Base-by-base conservation (phyloP, 2,329 filamentous ascomycete species). In the Talaromyces sp. region DNA sequence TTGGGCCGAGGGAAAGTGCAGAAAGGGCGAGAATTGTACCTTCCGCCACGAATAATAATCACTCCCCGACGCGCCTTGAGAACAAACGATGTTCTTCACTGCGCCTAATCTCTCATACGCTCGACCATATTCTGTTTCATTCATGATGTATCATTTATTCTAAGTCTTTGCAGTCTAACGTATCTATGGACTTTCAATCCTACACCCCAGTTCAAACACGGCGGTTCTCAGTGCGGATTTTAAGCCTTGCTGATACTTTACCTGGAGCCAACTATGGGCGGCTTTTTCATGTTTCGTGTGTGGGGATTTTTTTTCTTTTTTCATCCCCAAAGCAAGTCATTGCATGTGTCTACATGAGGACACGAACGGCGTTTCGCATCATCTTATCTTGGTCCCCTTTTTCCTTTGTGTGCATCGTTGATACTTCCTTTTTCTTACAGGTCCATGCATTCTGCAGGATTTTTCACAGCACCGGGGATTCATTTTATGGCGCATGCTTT, bases 1-100 rank as follows among this genome's bases (percentile, higher is more conserved):
- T 65, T 84, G 76, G 76, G 70, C 77, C 32, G 75, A 80, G 54
- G 80, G 80, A 11, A 78, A 76, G 60, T 83, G 81, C 63, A 70
- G 75, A 51, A 83, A 83, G 60, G 79, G 79, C 16, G 74, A 77
- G 19, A 70, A 77, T 36, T 81, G 79, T 66, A 80, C 77, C n/a
- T 80, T 75, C 63, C 69, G 76, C 51, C 78, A 81, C 51, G 77
- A 79, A 57, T n/a, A 46, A 17, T 53, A 52, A 19, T 49, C 29
- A 44, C 36, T 19, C 24, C 22, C 32, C 47, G 13, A 13, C 19
- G 13, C 43, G 33, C 20, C 49, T 24, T 27, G 19, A 22, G 14
- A 45, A 20, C n/a, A 13, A 17, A 4, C 14, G 27, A 16, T 13
- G 6, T 16, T 10, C 9, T 19, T 5, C 27, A 10, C 3, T 19